These are phyloP conservation scores for Entonaema liquescens DNA, from an alignment of 495 filamentous ascomycete species.

Conservation along the genomic window DNA sequence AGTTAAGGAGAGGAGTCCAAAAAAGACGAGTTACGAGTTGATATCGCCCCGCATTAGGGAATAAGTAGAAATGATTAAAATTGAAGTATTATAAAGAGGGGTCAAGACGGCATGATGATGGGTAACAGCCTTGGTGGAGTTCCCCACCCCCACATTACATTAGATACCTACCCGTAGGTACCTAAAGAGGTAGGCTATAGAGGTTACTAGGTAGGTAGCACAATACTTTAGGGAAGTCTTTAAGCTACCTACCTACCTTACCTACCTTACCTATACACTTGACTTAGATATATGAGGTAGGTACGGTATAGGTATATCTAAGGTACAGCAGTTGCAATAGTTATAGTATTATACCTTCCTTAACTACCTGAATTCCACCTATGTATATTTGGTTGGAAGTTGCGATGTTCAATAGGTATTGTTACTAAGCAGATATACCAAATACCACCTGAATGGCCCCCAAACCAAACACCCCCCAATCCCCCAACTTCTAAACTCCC, in stretches of 20 bases:
- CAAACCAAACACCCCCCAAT: slow-evolving; percentile 8
- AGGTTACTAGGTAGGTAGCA: too few species aligned
- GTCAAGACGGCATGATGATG: not conserved
- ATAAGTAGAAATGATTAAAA: slow-evolving; percentile 17
- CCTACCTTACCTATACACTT: not conserved
- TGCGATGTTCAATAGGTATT: not conserved
- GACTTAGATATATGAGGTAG: not conserved
- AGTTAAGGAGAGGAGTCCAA: not conserved
- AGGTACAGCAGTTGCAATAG: not conserved
- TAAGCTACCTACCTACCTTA: too few species aligned
- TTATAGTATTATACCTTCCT: not conserved
- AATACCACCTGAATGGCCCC: slow-evolving; percentile 1
- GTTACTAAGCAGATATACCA: slow-evolving; percentile 13
- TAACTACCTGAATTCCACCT: too few species aligned
- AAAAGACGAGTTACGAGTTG: slow-evolving; percentile 2
- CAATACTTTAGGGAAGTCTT: not conserved
- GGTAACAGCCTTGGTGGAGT: not conserved
- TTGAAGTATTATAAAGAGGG: not conserved
- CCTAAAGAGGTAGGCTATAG: not conserved
- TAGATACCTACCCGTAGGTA: not conserved
- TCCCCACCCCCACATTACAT: not conserved
- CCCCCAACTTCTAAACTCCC: slow-evolving; percentile 11
- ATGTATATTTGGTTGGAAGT: not conserved
- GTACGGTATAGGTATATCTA: not conserved
- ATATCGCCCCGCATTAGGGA: slow-evolving; percentile 29